phyloP scores from a whole-genome alignment of 2,329 filamentous ascomycete genomes.

The Fonsecaea monophora region DNA sequence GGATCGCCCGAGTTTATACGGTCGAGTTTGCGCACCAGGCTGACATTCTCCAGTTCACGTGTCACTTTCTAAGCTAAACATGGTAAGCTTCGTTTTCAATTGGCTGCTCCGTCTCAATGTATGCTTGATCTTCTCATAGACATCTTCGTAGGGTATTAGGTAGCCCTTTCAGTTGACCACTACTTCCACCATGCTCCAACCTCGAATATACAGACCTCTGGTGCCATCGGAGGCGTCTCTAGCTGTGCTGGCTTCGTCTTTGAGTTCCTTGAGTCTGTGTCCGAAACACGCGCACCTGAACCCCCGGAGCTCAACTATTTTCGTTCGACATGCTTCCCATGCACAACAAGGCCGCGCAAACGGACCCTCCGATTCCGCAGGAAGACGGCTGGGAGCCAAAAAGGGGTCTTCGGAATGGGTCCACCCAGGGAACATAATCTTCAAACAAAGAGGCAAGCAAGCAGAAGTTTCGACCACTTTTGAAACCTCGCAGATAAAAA shows the following conservation, averaged over 20 bases:
- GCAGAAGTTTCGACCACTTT: background rate
- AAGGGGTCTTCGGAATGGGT: slow-evolving; percentile 92
- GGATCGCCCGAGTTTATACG: background rate
- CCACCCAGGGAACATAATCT: slow-evolving; percentile 95
- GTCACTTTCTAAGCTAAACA: background rate
- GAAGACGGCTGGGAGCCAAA: slow-evolving; percentile 93
- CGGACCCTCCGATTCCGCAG: slow-evolving; percentile 71
- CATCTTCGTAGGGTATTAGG: background rate
- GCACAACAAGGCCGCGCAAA: slow-evolving; percentile 72
- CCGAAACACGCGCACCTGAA: slow-evolving; percentile 44
- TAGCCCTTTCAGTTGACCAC: background rate
- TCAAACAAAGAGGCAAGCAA: slow-evolving; percentile 73
- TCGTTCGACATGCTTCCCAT: slow-evolving; percentile 67
- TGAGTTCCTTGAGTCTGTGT: slow-evolving; percentile 43
- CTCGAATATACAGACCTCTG: slow-evolving; percentile 49
- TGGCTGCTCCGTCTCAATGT: slow-evolving; percentile 6
- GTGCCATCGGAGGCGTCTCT: slow-evolving; percentile 49
- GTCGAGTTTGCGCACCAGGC: background rate
- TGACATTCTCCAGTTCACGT: background rate
- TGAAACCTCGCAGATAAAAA: background rate
- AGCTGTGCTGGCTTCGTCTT: slow-evolving; percentile 40
- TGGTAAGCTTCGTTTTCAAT: slow-evolving; percentile 14
- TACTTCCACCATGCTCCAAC: slow-evolving; percentile 49
- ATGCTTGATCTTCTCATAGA: background rate
- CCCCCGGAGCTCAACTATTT: slow-evolving; percentile 43